These are phyloP conservation scores for Pinus tabuliformis DNA, from an alignment of 75 land plant genomes.

Conservation along the genomic window DNA sequence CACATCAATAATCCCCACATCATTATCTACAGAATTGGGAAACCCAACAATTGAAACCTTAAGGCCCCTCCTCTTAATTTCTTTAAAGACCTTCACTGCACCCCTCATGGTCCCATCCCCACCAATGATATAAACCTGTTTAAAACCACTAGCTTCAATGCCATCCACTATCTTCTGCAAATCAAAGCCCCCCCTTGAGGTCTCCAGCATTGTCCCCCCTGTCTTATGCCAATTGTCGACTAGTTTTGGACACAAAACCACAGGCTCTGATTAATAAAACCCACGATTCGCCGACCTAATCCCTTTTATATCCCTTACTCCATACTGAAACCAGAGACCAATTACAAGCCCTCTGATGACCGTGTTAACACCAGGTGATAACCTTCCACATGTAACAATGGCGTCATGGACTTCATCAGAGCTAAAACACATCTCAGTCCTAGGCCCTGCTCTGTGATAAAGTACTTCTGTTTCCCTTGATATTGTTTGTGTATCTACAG, in stretches of 20 bases:
- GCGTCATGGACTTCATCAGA: constrained; percentile 48
- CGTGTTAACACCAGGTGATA: constrained; percentile 87
- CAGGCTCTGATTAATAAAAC: constrained; percentile 57
- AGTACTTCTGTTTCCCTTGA: constrained; percentile 18
- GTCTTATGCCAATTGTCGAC: constrained; percentile 65
- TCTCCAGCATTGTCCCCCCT: constrained; percentile 62
- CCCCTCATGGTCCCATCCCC: constrained; percentile 89
- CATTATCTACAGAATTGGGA: constrained; percentile 86
- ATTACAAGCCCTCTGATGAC: constrained; percentile 84
- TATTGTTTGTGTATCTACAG: constrained; percentile 30
- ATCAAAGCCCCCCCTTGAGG: constrained; percentile 79
- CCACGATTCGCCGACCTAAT: constrained; percentile 71
- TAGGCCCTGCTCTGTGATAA: constrained; percentile 78
- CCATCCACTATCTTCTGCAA: constrained; percentile 64
- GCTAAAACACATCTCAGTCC: constrained; percentile 41
- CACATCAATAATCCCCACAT: constrained; percentile 75
- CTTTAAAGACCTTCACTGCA: constrained; percentile 59
- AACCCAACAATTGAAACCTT: constrained; percentile 49
- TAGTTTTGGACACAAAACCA: constrained; percentile 45
- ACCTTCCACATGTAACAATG: constrained; percentile 91
- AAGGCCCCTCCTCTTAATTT: constrained; percentile 38
- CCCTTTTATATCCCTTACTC: constrained; percentile 65
- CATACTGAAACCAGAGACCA: constrained; percentile 78
- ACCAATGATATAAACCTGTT: constrained; percentile 77
- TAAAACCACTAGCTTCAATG: constrained; percentile 41